phyloP scores from a whole-genome alignment of 2,329 filamentous ascomycete species.

The Tolypocladium nubicola region DNA sequence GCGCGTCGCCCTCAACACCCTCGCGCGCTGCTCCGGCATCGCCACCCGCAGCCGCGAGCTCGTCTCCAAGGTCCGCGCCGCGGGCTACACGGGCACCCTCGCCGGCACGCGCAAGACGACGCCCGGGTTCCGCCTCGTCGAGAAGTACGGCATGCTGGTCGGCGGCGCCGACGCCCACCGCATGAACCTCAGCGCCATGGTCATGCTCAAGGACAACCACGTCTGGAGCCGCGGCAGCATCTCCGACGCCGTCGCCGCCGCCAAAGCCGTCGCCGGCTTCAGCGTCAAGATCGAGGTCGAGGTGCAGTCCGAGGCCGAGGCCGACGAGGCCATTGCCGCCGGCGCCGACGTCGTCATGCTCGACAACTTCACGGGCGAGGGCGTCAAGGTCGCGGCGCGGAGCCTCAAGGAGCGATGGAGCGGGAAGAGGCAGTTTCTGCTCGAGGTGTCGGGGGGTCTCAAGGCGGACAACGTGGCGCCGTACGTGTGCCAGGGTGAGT shows the following conservation, averaged over 20 bases:
- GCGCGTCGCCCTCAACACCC: constrained; percentile 80
- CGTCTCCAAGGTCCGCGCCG: constrained; percentile 43
- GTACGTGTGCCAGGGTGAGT: constrained; percentile 66
- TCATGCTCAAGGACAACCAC: constrained; percentile 99
- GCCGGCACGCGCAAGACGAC: constrained; percentile 96
- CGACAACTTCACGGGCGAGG: constrained; percentile 83
- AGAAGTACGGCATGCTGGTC: constrained; percentile 96
- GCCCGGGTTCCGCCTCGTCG: constrained; percentile 85
- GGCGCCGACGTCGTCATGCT: constrained; percentile 96
- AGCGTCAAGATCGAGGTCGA: constrained; percentile 93
- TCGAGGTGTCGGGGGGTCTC: constrained; percentile 89
- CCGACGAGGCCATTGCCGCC: constrained; percentile 80
- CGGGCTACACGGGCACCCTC: constrained; percentile 73
- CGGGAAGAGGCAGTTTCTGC: constrained; percentile 60
- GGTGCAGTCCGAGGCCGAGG: constrained; percentile 78
- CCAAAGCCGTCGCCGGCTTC: constrained; percentile 78
- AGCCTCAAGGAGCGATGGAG: constrained; percentile 73
- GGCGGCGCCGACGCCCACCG: constrained; percentile 87
- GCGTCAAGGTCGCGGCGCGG: constrained; percentile 62
- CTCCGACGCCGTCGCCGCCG: constrained; percentile 72
- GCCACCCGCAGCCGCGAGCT: constrained; percentile 57
- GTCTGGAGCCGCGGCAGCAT: constrained; percentile 88
- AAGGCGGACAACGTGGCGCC: constrained; percentile 71
- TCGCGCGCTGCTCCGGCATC: constrained; percentile 85
- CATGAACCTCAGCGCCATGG: constrained; percentile 88